Evolutionary conservation across 306 rosid genomes (phyloP), one percentile per base, ranked within the genome.

Genomic region (Mimosa bimucronata): DNA sequence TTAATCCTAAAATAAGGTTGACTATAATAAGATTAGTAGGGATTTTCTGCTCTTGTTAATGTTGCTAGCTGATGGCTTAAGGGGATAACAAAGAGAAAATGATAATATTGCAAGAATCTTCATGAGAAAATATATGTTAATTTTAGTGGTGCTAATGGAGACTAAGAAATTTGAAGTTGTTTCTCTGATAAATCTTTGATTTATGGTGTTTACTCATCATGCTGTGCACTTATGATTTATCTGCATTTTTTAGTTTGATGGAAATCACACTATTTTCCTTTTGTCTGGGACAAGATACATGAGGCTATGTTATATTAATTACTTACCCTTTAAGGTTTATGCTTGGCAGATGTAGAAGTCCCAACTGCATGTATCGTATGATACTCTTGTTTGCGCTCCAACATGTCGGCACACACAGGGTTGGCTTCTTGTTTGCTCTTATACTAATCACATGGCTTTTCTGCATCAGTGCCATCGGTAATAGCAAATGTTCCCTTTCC

Each of bases 351-450:
- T 81, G 85, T 89, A 60, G 91, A 88, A 84, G 80, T 92, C 81
- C 96, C 97, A 23, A 80, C 82, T 62, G 88, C 92, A 23, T 91
- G 96, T 76, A 3, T 87, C 76, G 61, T 92, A 75, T 92, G 82
- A 83, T 89, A 50, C 34, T 85, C 80, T 78, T 90, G 87, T 92
- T 92, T 76, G 85, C 94, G 12, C 93, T 92, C 82, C 97, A 92
- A 84, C 95, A 87, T 77, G 90, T 83, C 66, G 97, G 97, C 77
- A 92, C 96, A 5, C 97, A 90, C 84, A 85, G 87, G 83, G 93
- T 92, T 2, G 97, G 96, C 40, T 88, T 90, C 88, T 76, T 92
- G 84, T 90, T 92, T 65, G 94, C 97, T 50, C 96, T 94, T 2
- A 85, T 92, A 82, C 96, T 92, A 42, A 57, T 85, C 62, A 76